Evolutionary conservation across 371 early-diverging fungal species (phyloP).

Genomic region (Mucor indicus): DNA sequence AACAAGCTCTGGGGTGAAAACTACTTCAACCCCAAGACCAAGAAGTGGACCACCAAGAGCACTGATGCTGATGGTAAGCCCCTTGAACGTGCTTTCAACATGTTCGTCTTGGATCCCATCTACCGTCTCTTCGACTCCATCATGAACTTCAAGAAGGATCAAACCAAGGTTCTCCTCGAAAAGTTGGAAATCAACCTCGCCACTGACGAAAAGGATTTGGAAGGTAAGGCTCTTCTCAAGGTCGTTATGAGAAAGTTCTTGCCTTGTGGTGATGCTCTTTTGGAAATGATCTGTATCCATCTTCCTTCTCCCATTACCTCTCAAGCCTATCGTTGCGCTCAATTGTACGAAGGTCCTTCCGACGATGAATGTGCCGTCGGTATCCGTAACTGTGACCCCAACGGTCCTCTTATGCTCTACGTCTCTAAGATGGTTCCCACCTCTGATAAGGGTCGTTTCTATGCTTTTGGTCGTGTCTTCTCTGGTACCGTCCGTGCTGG

Average conservation of each 20-base stretch:
- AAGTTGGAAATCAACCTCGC: slow-evolving; percentile 90
- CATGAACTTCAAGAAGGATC: slow-evolving; percentile 96
- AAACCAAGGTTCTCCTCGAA: slow-evolving; percentile 77
- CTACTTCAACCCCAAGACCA: slow-evolving; percentile 97
- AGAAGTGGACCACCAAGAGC: slow-evolving; percentile 91
- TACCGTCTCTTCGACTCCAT: slow-evolving; percentile 96
- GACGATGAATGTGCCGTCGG: slow-evolving; percentile 96
- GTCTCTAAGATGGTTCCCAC: slow-evolving; percentile 99
- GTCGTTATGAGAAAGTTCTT: slow-evolving; percentile 99
- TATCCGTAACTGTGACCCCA: slow-evolving; percentile 91
- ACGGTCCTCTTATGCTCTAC: slow-evolving; percentile 99
- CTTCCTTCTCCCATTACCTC: slow-evolving; percentile 96
- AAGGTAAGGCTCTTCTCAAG: slow-evolving; percentile 97
- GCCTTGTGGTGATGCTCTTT: slow-evolving; percentile 98
- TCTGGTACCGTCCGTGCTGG: slow-evolving; percentile 98
- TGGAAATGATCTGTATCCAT: slow-evolving; percentile 99
- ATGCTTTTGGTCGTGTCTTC: slow-evolving; percentile 99
- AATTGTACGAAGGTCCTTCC: slow-evolving; percentile 97
- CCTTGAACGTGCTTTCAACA: slow-evolving; percentile 96
- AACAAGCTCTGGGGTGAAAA: slow-evolving; percentile 90
- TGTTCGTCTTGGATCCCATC: slow-evolving; percentile 99
- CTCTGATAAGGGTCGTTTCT: slow-evolving; percentile 99
- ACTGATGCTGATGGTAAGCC: slow-evolving; percentile 78
- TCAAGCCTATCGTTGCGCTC: slow-evolving; percentile 93
- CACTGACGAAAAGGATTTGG: slow-evolving; percentile 85